phyloP scores from a whole-genome alignment of 345 rosid genomes.

The Cardiospermum halicacabum region DNA sequence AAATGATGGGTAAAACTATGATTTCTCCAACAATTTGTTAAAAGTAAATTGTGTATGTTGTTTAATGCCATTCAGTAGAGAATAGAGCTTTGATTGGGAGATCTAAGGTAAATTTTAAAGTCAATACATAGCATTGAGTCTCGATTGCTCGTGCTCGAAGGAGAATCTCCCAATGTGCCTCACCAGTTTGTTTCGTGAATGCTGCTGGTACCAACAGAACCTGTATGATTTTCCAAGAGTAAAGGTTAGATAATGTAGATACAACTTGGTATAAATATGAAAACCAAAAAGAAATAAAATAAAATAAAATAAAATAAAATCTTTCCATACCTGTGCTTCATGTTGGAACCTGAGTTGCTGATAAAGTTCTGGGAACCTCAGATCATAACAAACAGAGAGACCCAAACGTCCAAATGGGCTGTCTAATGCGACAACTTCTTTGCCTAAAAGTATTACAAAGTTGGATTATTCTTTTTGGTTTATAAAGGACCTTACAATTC shows the following conservation, averaged over 20 bases:
- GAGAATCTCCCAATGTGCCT: constrained; percentile 95
- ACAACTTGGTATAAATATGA: too few species aligned
- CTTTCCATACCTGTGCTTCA: constrained; percentile 57
- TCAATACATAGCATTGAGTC: constrained; percentile 89
- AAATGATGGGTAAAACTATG: constrained; percentile 9
- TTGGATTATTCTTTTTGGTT: constrained; percentile 10
- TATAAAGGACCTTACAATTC: not conserved
- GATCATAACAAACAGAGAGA: constrained; percentile 79
- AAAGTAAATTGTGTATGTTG: not conserved
- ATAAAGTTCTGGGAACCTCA: constrained; percentile 89
- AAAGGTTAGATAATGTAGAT: not conserved
- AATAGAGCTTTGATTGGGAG: not conserved
- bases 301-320: constrained; percentile 1
- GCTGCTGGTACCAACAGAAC: constrained; percentile 86
- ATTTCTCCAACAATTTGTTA: not conserved
- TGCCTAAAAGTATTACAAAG: constrained; percentile 38
- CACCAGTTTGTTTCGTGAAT: constrained; percentile 79
- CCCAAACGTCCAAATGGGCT: constrained; percentile 87
- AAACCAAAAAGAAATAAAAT: too few species aligned
- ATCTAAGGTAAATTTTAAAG: not conserved
- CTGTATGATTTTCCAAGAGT: constrained; percentile 26
- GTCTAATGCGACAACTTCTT: constrained; percentile 61
- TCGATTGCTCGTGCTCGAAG: constrained; percentile 92
- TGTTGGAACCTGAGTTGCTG: constrained; percentile 82
- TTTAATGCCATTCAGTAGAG: not conserved